Percentiles rank a stretch among this genome's conserved stretches.
phyloP scores from a whole-genome alignment of 768 basidiomycete species.

The Kwoniella europaea region DNA sequence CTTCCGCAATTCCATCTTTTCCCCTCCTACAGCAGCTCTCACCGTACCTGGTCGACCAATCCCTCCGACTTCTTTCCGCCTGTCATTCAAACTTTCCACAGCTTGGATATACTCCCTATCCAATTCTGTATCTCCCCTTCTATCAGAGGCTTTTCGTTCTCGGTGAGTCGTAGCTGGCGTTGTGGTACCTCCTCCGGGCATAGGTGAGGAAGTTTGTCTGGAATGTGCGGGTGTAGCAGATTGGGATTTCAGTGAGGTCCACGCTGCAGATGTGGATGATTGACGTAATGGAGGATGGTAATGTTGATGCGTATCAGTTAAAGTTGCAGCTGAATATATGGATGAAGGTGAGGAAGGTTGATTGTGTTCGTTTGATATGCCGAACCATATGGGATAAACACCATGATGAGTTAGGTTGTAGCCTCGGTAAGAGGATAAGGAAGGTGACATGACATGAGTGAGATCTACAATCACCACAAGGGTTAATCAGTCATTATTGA shows the following conservation, averaged over 20 bases:
- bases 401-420: constrained; percentile 52
- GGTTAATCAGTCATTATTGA: not conserved
- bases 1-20: constrained; percentile 36
- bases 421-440: constrained; percentile 25
- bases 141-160: constrained; percentile 26
- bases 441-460: constrained; percentile 43
- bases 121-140: constrained; percentile 7
- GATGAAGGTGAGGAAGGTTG: constrained; percentile 23
- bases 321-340: constrained; percentile 5
- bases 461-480: constrained; percentile 37
- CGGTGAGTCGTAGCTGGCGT: constrained; percentile 11
- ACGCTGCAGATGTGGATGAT: constrained; percentile 22
- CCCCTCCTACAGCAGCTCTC: constrained; percentile 14
- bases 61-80: constrained; percentile 16
- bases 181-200: constrained; percentile 5
- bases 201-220: constrained; percentile 19
- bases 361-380: constrained; percentile 8
- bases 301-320: constrained; percentile 4
- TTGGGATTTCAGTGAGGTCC: constrained; percentile 26
- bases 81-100: constrained; percentile 17
- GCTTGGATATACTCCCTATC: constrained; percentile 23
- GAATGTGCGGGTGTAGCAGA: constrained; percentile 17
- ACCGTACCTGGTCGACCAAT: constrained; percentile 18
- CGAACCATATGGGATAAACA: constrained; percentile 51
- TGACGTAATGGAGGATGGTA: constrained; percentile 15